These are phyloP conservation scores for Platanthera zijinensis DNA, from an alignment of 106 monocot species.

Conservation along the genomic window DNA sequence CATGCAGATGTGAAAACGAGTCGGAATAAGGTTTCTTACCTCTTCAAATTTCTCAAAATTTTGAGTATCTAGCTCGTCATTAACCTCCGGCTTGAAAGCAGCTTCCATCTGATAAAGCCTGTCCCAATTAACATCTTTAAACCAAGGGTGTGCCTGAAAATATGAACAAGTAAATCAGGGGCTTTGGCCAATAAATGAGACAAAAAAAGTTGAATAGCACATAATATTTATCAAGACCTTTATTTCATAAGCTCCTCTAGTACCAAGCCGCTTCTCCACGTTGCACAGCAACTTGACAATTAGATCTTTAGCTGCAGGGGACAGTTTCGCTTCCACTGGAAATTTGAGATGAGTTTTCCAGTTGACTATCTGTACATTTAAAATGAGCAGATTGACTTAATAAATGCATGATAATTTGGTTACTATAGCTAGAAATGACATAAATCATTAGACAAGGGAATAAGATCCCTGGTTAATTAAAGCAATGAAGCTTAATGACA, in stretches of 20 bases:
- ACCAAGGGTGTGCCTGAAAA: conserved; percentile 34
- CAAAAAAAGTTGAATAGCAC: not conserved
- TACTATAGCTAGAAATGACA: not conserved
- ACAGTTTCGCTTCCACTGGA: conserved; percentile 32
- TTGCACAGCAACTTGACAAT: conserved; percentile 33
- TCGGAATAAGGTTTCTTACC: conserved; percentile 5
- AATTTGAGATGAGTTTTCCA: conserved; percentile 42
- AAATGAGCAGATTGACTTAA: conserved; percentile 6
- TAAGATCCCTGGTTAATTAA: not conserved
- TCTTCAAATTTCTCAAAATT: conserved; percentile 48
- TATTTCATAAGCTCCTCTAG: conserved; percentile 32
- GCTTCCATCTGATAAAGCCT: conserved; percentile 34
- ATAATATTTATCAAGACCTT: conserved; percentile 15
- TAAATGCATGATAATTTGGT: not conserved
- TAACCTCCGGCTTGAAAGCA: conserved; percentile 35
- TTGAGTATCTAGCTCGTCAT: conserved; percentile 37
- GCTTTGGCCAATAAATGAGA: not conserved
- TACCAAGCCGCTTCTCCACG: conserved; percentile 27
- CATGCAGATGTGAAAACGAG: not conserved
- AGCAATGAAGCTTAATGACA: not conserved
- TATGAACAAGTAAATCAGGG: not conserved
- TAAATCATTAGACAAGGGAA: not conserved
- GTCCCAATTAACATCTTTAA: conserved; percentile 25
- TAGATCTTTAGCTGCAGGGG: conserved; percentile 36
- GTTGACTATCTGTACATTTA: conserved; percentile 26